A percentile compares a stretch with the other conserved stretches of the same genome.
phyloP scores from a whole-genome alignment of 1,139 yeast species.

The Arxiozyma bovina region DNA sequence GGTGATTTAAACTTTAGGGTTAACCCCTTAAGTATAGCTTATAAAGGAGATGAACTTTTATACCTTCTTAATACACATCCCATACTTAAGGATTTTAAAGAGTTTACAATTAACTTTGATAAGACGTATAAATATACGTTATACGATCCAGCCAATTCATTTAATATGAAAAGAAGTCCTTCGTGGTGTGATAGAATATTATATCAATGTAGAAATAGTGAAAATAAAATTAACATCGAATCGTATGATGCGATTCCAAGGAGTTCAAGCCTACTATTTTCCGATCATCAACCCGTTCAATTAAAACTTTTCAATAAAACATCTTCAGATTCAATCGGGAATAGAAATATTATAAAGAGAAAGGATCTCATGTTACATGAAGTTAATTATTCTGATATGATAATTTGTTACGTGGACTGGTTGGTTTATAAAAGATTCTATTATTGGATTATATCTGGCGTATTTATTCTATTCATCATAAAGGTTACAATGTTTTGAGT shows the following conservation, averaged over 20 bases:
- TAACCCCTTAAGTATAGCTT: background rate
- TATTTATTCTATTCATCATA: background rate
- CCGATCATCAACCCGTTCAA: constrained; percentile 34
- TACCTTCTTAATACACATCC: background rate
- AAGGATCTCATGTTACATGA: background rate
- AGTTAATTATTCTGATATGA: background rate
- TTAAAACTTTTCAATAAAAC: constrained; percentile 16
- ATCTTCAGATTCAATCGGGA: constrained; percentile 5
- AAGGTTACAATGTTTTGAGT: too few species aligned
- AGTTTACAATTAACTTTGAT: constrained; percentile 49
- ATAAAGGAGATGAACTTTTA: constrained; percentile 1
- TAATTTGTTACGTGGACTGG: constrained; percentile 3
- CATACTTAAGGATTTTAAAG: constrained; percentile 45
- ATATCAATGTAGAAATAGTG: constrained; percentile 33
- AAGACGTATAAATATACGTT: constrained; percentile 69
- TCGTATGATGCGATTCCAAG: constrained; percentile 25
- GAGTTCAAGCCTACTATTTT: constrained; percentile 16
- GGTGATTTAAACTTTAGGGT: constrained; percentile 80
- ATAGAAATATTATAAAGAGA: background rate
- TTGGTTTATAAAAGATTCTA: background rate
- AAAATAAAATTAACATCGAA: background rate
- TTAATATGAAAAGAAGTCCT: constrained; percentile 54
- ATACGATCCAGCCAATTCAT: constrained; percentile 33
- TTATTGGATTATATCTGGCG: background rate
- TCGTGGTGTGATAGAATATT: constrained; percentile 88